phyloP scores from a whole-genome alignment of 805 yeast species.

The Saturnispora besseyi region DNA sequence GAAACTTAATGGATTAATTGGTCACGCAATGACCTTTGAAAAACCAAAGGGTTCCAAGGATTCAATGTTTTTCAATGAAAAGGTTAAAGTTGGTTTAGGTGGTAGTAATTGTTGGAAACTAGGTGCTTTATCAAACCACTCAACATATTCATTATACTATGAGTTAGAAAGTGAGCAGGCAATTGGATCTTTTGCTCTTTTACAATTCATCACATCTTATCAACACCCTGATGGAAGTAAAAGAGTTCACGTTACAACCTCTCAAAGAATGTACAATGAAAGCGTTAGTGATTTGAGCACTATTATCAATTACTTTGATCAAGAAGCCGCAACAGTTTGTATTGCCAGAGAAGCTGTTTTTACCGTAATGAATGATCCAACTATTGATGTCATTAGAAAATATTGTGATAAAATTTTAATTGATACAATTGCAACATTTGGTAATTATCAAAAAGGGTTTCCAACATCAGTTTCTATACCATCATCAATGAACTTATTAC shows the following conservation, averaged over 20 bases:
- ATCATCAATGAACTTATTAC: slow-evolving; percentile 43
- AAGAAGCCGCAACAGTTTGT: slow-evolving; percentile 59
- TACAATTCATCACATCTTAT: slow-evolving; percentile 51
- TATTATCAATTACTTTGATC: slow-evolving; percentile 48
- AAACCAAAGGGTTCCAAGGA: slow-evolving; percentile 1
- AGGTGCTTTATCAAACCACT: slow-evolving; percentile 46
- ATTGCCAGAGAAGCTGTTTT: slow-evolving; percentile 46
- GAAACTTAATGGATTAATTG: slow-evolving; percentile 50
- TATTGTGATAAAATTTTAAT: slow-evolving; percentile 42
- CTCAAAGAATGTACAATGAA: slow-evolving; percentile 36
- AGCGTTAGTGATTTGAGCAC: slow-evolving; percentile 24
- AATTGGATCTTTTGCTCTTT: slow-evolving; percentile 19
- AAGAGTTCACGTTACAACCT: slow-evolving; percentile 54
- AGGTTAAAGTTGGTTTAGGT: slow-evolving; percentile 37
- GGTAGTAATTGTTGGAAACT: slow-evolving; percentile 53
- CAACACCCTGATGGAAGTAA: slow-evolving; percentile 52
- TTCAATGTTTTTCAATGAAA: slow-evolving; percentile 10
- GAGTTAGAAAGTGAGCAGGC: slow-evolving; percentile 31
- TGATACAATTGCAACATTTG: slow-evolving; percentile 38
- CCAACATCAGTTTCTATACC: slow-evolving; percentile 43
- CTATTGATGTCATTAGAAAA: slow-evolving; percentile 34
- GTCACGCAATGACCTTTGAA: slow-evolving; percentile 47
- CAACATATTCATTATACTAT: slow-evolving; percentile 50
- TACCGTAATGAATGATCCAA: slow-evolving; percentile 31
- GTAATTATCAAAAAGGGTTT: slow-evolving; percentile 38